phyloP scores from a whole-genome alignment of 2,329 filamentous ascomycete species.

The Laburnicola sp. region DNA sequence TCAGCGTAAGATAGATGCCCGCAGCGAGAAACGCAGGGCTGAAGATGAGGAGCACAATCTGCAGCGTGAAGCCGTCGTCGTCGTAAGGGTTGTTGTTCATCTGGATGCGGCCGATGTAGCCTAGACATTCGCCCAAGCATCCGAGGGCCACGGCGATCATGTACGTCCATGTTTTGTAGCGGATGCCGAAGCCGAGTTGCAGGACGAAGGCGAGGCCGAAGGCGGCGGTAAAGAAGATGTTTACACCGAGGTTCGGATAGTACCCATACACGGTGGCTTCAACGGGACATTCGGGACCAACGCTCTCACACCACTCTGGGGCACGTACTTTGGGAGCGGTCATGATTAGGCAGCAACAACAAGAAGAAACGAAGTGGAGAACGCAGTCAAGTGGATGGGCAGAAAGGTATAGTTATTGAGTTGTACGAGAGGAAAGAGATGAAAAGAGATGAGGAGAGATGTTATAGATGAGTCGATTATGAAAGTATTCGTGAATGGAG shows the following conservation, averaged over 20 bases:
- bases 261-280: slow-evolving; percentile 56
- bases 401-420: background rate
- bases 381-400: no score
- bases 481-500: no score
- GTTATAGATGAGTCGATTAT: slow-evolving; percentile 1
- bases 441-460: no score
- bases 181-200: slow-evolving; percentile 54
- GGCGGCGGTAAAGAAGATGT: slow-evolving; percentile 55
- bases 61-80: slow-evolving; percentile 50
- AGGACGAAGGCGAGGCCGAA: slow-evolving; percentile 53
- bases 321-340: slow-evolving; percentile 9
- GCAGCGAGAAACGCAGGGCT: slow-evolving; percentile 59
- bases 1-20: slow-evolving; percentile 58
- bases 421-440: background rate
- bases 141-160: slow-evolving; percentile 52
- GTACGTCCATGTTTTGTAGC: slow-evolving; percentile 58
- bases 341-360: background rate
- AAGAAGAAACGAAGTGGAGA: background rate
- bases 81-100: slow-evolving; percentile 58
- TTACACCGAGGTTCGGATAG: slow-evolving; percentile 54
- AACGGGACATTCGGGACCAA: slow-evolving; percentile 46
- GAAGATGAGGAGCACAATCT: slow-evolving; percentile 59
- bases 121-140: slow-evolving; percentile 55
- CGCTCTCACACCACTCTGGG: slow-evolving; percentile 17
- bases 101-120: slow-evolving; percentile 59